These are phyloP conservation scores for Boletus hoseneyae DNA, from an alignment of 1,284 basidiomycete species.

Conservation along the genomic window DNA sequence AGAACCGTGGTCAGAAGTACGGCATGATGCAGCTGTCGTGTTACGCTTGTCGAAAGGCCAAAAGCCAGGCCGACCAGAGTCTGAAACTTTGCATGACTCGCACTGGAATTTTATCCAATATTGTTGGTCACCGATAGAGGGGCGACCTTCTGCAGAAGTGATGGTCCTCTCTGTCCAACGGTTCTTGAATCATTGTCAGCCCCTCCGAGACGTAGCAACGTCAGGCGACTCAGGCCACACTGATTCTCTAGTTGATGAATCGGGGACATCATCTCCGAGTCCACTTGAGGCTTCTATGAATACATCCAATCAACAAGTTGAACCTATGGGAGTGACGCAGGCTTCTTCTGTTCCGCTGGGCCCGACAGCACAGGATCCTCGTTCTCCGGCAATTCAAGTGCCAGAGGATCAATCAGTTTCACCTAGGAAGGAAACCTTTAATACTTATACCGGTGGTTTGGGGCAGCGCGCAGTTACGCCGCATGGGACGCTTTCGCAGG, in stretches of 20 bases:
- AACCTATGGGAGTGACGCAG: no score
- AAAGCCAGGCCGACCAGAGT: constrained; percentile 7
- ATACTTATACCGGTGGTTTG: no score
- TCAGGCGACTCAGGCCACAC: background rate
- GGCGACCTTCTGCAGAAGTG: background rate
- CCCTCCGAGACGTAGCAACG: background rate
- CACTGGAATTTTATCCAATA: constrained; percentile 7
- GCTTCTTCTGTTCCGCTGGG: no score
- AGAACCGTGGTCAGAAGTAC: background rate
- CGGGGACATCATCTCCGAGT: no score
- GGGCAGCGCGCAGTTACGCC: no score
- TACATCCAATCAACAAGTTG: no score
- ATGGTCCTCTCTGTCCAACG: background rate
- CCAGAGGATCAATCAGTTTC: no score
- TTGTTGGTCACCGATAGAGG: constrained; percentile 3
- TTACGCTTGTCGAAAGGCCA: background rate
- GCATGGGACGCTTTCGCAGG: no score
- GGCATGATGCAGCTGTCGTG: background rate
- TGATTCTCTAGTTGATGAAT: background rate
- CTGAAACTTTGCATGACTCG: background rate
- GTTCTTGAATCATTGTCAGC: background rate
- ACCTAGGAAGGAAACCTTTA: no score
- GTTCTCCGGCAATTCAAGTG: no score
- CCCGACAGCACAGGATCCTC: no score
- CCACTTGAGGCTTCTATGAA: no score